These are phyloP conservation scores for Cercospora sojina DNA, from an alignment of 2,329 filamentous ascomycete species.

Conservation along the genomic window DNA sequence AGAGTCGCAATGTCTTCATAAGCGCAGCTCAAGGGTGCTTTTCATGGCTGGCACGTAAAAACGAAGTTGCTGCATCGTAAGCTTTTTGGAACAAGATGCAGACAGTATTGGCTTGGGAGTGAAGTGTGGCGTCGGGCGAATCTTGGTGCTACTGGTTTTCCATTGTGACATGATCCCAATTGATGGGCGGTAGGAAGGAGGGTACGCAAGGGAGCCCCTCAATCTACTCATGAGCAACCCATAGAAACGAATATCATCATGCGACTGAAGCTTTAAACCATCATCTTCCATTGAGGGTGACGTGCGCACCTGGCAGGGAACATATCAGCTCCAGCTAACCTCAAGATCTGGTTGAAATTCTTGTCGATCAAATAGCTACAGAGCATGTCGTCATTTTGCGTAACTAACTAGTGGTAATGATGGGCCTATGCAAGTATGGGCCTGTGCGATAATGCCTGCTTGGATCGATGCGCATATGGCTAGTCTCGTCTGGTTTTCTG, in stretches of 20 bases:
- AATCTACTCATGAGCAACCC: constrained; percentile 2
- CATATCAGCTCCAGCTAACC: background rate
- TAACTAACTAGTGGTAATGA: background rate
- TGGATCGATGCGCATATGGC: background rate
- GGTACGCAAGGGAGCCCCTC: background rate
- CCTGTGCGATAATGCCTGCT: background rate
- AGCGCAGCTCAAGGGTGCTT: background rate
- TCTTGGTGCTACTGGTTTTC: background rate
- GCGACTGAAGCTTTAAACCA: background rate
- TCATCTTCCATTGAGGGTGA: background rate
- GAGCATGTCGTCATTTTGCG: background rate
- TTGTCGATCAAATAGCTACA: background rate
- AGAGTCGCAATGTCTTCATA: background rate
- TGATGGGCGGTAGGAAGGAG: background rate
- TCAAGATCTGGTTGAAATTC: background rate
- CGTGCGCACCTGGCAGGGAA: background rate
- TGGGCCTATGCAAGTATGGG: background rate
- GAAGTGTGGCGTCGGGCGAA: constrained; percentile 1
- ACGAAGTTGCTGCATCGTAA: background rate
- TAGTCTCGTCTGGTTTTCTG: background rate
- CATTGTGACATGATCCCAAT: background rate
- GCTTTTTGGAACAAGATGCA: background rate
- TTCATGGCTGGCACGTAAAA: background rate
- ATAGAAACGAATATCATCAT: background rate
- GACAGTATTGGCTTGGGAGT: background rate